These are phyloP conservation scores for Beta vulgaris DNA, from an alignment of 148 eudicot species.

Conservation along the genomic window DNA sequence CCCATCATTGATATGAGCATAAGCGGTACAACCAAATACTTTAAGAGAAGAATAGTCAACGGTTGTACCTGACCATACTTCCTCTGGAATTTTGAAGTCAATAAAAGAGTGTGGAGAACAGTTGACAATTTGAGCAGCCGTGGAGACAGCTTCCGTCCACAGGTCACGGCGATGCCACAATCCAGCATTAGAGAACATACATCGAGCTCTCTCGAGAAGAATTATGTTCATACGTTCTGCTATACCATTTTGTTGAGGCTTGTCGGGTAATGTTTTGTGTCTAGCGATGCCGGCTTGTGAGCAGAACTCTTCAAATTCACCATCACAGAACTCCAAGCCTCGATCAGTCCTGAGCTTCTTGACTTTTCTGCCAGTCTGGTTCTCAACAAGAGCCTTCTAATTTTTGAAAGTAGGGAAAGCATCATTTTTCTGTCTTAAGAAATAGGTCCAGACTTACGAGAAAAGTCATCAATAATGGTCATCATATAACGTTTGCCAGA, in stretches of 20 bases:
- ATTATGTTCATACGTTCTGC: not conserved
- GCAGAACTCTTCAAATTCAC: not conserved
- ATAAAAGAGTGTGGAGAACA: not conserved
- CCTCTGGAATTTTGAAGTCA: not conserved
- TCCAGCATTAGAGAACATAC: not conserved
- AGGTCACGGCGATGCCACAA: not conserved
- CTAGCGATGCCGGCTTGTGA: not conserved
- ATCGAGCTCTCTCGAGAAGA: not conserved
- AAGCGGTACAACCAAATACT: no score
- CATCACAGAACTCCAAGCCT: not conserved
- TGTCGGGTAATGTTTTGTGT: not conserved
- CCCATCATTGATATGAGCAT: no score
- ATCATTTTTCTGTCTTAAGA: no score
- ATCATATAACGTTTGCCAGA: no score
- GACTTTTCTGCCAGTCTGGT: no score
- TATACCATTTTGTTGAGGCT: not conserved
- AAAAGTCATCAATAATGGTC: no score
- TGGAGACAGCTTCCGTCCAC: not conserved
- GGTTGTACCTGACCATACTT: not conserved
- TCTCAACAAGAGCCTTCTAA: no score
- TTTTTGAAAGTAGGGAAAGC: no score
- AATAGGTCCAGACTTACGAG: no score
- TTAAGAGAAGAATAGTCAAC: not conserved
- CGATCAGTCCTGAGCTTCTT: no score
- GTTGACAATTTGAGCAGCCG: not conserved